Base-by-base conservation (phyloP, 352 stramenopile species). In the Phytopythium montanum region DNA sequence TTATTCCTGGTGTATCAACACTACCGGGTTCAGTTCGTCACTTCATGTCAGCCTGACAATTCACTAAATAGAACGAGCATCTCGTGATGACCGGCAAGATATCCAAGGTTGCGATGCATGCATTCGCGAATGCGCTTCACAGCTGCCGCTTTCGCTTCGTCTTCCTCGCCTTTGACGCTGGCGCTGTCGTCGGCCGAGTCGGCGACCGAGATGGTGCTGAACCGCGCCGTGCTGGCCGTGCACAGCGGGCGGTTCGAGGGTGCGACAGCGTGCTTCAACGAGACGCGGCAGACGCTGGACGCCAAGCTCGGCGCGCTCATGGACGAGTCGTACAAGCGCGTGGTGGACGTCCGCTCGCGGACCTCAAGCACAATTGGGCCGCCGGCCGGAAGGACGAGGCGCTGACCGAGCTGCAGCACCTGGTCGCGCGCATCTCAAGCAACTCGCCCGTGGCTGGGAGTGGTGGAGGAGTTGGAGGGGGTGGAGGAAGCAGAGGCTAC, bases 281-380 rank as follows among this genome's bases (percentile, higher is more conserved):
- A 69, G 23, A 97, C 96, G 16, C 79, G 97, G 16, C 90, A 87
- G 54, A 81, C 95, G 6, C 89, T 99, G 34, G 96, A 98, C 61
- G 95, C 87, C 41, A 91, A 95, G 31, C 97, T 99, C 21, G 96
- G 93, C 3, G 94, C 97, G 28, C 87, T 99, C 19, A 92, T 99
- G 34, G 89, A 78, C 34, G 96, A 99, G 73, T 98, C 87, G 7
- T 99, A 99, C 73, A 97, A 88, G 44, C 88, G 97, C 21, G 96
- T 95, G 5, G 96, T 94, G 13, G 76, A n/a, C n/a, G n/a, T n/a
- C n/a, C 94, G 36, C 98, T 98, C 71, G 96, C 95, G 34, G 98
- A 96, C 70, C 67, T 98, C 29, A 98, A 98, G 69, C 95, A 98
- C 58, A 66, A 97, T 7, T 99, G 95, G 95, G 80, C 87, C 25